Percentiles rank a stretch among this genome's conserved stretches.
These are phyloP conservation scores for Spergularia bocconei DNA, from an alignment of 148 eudicot genomes.

Conservation along the genomic window DNA sequence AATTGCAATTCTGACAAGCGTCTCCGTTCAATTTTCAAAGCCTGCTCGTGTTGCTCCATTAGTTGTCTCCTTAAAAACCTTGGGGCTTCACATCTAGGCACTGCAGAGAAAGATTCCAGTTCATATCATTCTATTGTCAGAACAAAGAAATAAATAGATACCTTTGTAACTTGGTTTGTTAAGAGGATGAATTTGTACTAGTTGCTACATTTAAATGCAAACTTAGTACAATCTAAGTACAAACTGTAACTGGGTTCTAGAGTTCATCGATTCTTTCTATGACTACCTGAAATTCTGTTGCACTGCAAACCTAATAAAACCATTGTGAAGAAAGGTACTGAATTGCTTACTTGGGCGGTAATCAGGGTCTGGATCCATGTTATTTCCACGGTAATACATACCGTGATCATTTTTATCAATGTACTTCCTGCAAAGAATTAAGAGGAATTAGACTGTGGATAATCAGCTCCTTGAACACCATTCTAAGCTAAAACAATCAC, in stretches of 20 bases:
- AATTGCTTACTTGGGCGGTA: conserved; percentile 30
- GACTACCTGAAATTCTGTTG: neutral
- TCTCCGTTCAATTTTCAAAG: conserved; percentile 45
- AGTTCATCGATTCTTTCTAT: neutral
- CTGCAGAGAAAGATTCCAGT: conserved; percentile 13
- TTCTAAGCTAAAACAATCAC: conserved; percentile 19
- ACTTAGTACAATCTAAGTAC: neutral
- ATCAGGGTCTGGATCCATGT: conserved; percentile 35
- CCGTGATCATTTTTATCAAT: conserved; percentile 39
- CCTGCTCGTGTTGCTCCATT: conserved; percentile 52
- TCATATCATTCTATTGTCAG: neutral
- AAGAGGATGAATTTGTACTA: neutral
- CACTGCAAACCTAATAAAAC: neutral
- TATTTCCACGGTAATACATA: conserved; percentile 25
- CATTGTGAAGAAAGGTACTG: neutral
- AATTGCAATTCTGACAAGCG: conserved; percentile 49
- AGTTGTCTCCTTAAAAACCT: conserved; percentile 47
- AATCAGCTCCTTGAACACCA: neutral
- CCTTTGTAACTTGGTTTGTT: neutral
- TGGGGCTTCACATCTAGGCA: conserved; percentile 39
- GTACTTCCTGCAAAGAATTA: conserved; percentile 39
- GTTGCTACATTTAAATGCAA: neutral
- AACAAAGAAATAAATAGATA: neutral
- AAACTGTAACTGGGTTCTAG: neutral
- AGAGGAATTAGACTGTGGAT: neutral